Percentiles rank a stretch among this genome's conserved stretches.
Evolutionary conservation across 139 green algal genomes (phyloP).

Genomic region (Picochlorum sp.): DNA sequence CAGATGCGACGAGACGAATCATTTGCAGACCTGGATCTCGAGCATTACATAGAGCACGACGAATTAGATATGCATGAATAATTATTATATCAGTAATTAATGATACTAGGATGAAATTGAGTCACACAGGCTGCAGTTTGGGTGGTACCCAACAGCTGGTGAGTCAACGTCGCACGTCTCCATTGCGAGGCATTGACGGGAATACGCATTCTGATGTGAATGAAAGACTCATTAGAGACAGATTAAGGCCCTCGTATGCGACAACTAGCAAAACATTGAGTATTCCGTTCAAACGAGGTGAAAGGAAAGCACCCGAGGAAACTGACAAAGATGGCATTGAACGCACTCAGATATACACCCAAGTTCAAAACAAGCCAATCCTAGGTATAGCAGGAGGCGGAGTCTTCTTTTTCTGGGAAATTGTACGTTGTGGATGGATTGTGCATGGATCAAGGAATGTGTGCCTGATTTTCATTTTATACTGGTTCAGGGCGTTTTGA

Average conservation of each 20-base stretch:
- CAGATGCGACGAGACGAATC: too few species aligned
- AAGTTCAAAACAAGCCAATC: neutral
- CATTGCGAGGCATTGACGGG: neutral
- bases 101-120: neutral
- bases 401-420: conserved; percentile 22
- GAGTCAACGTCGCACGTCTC: conserved; percentile 1
- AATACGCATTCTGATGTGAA: too few species aligned
- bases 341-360: too few species aligned
- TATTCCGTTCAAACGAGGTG: too few species aligned
- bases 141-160: conserved; percentile 1
- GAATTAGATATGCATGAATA: too few species aligned
- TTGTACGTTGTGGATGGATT: conserved; percentile 15
- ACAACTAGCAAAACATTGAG: too few species aligned
- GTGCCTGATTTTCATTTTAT: neutral
- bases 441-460: neutral
- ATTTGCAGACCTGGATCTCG: too few species aligned
- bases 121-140: conserved; percentile 1
- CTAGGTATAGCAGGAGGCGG: conserved; percentile 5
- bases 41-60: too few species aligned
- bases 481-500: conserved; percentile 4
- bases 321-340: too few species aligned
- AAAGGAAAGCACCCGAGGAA: too few species aligned
- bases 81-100: neutral
- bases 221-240: too few species aligned
- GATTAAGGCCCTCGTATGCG: too few species aligned